phyloP scores from a whole-genome alignment of 331 rosid species.

The Cucumis variabilis region DNA sequence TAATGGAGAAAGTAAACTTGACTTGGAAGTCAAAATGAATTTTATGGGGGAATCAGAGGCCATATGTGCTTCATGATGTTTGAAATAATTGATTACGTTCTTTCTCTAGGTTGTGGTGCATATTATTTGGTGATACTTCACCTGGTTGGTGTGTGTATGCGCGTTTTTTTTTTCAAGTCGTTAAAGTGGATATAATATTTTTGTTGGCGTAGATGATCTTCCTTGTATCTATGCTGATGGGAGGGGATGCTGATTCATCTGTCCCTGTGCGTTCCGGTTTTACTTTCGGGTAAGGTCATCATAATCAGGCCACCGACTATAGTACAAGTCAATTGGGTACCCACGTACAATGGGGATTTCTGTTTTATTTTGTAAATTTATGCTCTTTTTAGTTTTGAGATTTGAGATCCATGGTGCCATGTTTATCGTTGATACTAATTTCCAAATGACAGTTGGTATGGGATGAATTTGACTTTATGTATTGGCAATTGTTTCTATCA shows the following conservation, averaged over 20 bases:
- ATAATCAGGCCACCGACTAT: background rate
- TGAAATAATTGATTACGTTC: slow-evolving; percentile 1
- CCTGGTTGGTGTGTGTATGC: background rate
- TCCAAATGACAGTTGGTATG: background rate
- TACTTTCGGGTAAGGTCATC: slow-evolving; percentile 46
- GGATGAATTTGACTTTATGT: slow-evolving; percentile 26
- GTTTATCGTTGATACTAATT: background rate
- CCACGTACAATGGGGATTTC: background rate
- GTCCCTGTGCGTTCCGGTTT: slow-evolving; percentile 29
- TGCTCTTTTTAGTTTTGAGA: background rate
- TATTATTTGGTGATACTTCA: background rate
- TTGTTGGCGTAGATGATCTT: slow-evolving; percentile 56
- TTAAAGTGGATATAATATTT: background rate
- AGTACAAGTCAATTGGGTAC: background rate
- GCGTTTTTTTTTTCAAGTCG: background rate
- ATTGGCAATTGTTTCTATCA: slow-evolving; percentile 38
- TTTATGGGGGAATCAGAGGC: background rate
- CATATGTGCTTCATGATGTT: background rate
- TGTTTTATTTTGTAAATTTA: background rate
- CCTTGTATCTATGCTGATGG: slow-evolving; percentile 48
- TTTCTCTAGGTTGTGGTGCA: background rate
- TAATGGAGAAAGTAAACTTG: background rate
- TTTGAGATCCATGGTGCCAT: background rate
- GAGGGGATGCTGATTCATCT: slow-evolving; percentile 44
- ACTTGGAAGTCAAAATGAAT: background rate